Conservation (phyloP, 495 filamentous ascomycete genomes). For the Penicillium coprophilum region DNA sequence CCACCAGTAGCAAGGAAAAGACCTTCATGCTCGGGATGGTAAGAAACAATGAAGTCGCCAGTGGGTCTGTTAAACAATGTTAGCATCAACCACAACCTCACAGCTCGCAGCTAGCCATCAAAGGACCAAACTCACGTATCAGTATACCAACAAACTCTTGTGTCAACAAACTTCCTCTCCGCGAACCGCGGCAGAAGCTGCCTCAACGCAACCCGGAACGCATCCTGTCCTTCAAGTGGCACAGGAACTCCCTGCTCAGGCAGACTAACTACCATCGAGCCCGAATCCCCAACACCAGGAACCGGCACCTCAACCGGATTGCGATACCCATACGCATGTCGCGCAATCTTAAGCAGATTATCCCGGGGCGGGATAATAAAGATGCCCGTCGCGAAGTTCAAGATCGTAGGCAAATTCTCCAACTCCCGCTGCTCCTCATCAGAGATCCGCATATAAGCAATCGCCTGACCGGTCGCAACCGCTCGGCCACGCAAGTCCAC, state of each 20-base stretch:
- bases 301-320: constrained; percentile 59
- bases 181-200: constrained; percentile 62
- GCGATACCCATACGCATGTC: constrained; percentile 78
- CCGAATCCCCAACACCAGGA: constrained; percentile 15
- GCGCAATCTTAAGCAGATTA: constrained; percentile 73
- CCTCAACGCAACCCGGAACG: constrained; percentile 59
- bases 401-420: constrained; percentile 64
- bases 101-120: not conserved
- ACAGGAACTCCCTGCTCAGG: constrained; percentile 39
- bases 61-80: constrained; percentile 43
- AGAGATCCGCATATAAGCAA: constrained; percentile 73
- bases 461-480: constrained; percentile 74
- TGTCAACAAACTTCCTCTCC: constrained; percentile 63
- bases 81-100: not conserved
- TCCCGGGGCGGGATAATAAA: constrained; percentile 80
- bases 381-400: constrained; percentile 78
- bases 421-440: constrained; percentile 64
- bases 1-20: constrained; percentile 84
- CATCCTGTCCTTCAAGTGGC: constrained; percentile 61
- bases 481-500: constrained; percentile 76
- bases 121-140: constrained; percentile 60
- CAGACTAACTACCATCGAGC: constrained; percentile 44
- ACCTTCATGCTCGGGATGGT: constrained; percentile 64
- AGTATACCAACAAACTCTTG: constrained; percentile 86
- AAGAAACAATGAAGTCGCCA: constrained; percentile 77